These are phyloP conservation scores for Paspalum notatum DNA, from an alignment of 176 grass and related monocot species.

Conservation along the genomic window DNA sequence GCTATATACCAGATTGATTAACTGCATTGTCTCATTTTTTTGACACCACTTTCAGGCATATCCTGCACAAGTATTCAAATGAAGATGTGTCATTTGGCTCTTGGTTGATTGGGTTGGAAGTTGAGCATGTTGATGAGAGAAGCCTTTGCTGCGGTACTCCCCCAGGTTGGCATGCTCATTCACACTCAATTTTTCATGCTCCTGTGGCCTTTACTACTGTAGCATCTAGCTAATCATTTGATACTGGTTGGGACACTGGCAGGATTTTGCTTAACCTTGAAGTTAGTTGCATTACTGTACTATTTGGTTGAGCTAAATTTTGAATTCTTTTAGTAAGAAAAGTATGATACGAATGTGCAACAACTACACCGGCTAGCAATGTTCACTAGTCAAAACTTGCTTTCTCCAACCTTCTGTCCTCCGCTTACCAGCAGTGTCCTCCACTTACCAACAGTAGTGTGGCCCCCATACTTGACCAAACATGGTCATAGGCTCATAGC, in stretches of 20 bases:
- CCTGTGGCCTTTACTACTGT: slow-evolving; percentile 7
- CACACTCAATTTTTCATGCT: slow-evolving; percentile 6
- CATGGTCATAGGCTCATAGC: background rate
- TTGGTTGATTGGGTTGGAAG: slow-evolving; percentile 88
- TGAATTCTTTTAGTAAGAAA: slow-evolving; percentile 23
- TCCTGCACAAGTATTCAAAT: slow-evolving; percentile 87
- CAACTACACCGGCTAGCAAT: slow-evolving; percentile 25
- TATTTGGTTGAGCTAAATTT: slow-evolving; percentile 25
- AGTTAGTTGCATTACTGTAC: slow-evolving; percentile 42
- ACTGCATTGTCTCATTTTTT: slow-evolving; percentile 7
- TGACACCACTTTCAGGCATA: slow-evolving; percentile 55
- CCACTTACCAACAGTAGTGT: slow-evolving; percentile 29
- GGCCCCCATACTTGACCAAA: slow-evolving; percentile 15
- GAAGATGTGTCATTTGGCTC: slow-evolving; percentile 88
- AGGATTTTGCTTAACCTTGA: slow-evolving; percentile 29
- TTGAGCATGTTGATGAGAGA: slow-evolving; percentile 86
- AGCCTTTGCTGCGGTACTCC: slow-evolving; percentile 86
- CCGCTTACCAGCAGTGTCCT: slow-evolving; percentile 40
- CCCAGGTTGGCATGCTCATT: slow-evolving; percentile 53
- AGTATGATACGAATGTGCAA: slow-evolving; percentile 34
- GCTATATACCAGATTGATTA: background rate
- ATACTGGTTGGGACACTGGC: slow-evolving; percentile 21
- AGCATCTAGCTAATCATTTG: slow-evolving; percentile 6
- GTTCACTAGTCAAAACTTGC: slow-evolving; percentile 28
- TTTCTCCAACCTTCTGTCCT: slow-evolving; percentile 43